A percentile compares a stretch with the other conserved stretches of the same genome.
Conservation (phyloP, 2,329 filamentous ascomycete species). For the Beauveria scarabaeidicola region DNA sequence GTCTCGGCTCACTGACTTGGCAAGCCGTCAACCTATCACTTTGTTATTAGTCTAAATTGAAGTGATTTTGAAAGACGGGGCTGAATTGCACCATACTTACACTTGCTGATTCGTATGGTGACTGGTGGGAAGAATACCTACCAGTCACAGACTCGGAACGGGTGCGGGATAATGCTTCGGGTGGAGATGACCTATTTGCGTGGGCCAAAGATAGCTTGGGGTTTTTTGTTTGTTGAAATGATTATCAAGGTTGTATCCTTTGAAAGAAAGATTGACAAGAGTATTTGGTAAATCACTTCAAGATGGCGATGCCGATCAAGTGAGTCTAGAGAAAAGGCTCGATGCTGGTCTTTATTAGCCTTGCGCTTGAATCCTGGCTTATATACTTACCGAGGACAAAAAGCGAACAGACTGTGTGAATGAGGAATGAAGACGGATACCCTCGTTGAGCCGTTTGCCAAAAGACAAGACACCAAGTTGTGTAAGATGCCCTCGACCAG, state of each 20-base stretch:
- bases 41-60: not conserved
- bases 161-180: not conserved
- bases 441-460: not conserved
- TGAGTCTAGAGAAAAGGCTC: too few species aligned
- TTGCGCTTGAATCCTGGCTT: too few species aligned
- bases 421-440: not conserved
- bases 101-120: not conserved
- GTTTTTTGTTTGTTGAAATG: too few species aligned
- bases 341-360: too few species aligned
- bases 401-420: too few species aligned
- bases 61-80: not conserved
- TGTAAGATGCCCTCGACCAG: constrained; percentile 12
- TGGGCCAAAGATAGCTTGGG: too few species aligned
- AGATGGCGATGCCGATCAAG: too few species aligned
- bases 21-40: not conserved
- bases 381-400: too few species aligned
- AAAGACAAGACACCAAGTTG: not conserved
- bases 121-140: not conserved
- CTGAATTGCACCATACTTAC: constrained; percentile 1
- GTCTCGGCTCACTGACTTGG: not conserved
- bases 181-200: too few species aligned
- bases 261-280: too few species aligned
- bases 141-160: not conserved
- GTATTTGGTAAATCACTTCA: too few species aligned
- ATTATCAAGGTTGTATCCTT: too few species aligned